Evolutionary conservation across 2,329 filamentous ascomycete genomes (phyloP), one percentile per base, ranked within the genome.

Genomic region (Volutella citrinella): DNA sequence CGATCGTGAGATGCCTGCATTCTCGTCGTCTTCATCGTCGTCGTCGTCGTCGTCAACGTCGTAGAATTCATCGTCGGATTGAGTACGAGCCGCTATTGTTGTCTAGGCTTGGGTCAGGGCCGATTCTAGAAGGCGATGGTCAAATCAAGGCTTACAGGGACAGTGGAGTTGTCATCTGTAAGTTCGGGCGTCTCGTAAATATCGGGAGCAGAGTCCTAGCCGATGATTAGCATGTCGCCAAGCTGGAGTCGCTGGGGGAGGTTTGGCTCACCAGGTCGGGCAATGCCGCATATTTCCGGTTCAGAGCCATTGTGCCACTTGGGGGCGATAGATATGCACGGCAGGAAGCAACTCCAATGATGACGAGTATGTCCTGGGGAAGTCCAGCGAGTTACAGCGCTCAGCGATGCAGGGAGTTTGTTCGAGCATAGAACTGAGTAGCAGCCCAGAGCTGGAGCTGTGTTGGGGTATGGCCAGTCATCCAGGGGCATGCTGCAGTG

Each of bases 131-230:
- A n/a, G n/a, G n/a, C n/a, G n/a, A n/a, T n/a, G n/a, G n/a, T n/a
- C n/a, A n/a, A n/a, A n/a, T n/a, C n/a, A n/a, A 27, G 27, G 61
- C 77, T 63, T 68, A 91, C 87, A 36, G 82, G 86, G 37, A 89
- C 69, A 29, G 89, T 95, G 15, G 89, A 95, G 45, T 80, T 85
- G 62, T 95, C 90, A 56, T 95, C 88, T 36, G 85, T 91, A 48
- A 96, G 70, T 36, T 95, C 90, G 47, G 91, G 90, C 12, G 93
- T 97, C 65, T 97, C 91, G 70, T 96, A 97, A 54, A 95, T 87
- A 57, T 97, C 93, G 48, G 90, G 90, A 18, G 90, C 89, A 34
- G 84, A 85, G 65, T 96, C 90, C 86, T 94, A 48, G 19, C 27
- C 11, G 14, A 36, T 19, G 29, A 28, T 52, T 37, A 54, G 47